Percentiles rank a stretch among this genome's conserved stretches.
Evolutionary conservation across 2,329 filamentous ascomycete species (phyloP).

Genomic region (Fusarium hostae): DNA sequence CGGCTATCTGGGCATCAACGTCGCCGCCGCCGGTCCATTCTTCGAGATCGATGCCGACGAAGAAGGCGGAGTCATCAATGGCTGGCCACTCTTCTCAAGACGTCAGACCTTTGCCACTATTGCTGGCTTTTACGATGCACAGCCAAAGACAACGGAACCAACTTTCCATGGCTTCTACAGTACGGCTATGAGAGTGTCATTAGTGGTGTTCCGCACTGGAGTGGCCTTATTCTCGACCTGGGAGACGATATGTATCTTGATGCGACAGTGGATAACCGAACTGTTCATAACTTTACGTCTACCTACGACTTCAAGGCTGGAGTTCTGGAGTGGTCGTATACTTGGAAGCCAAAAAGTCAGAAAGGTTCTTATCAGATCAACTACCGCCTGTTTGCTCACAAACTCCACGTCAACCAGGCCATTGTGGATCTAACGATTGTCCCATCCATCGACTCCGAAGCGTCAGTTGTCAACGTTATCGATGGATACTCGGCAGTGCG

Average conservation of each 20-base stretch:
- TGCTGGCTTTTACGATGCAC: not conserved
- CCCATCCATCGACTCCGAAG: not conserved
- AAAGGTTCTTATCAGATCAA: not conserved
- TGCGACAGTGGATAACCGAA: not conserved
- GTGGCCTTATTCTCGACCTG: not conserved
- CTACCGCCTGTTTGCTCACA: not conserved
- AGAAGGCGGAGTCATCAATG: not conserved
- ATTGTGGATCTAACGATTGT: not conserved
- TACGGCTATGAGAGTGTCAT: slow-evolving; percentile 8
- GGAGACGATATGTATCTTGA: slow-evolving; percentile 1
- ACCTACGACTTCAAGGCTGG: not conserved
- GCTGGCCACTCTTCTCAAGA: slow-evolving; percentile 5
- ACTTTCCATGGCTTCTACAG: slow-evolving; percentile 6
- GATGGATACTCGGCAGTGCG: slow-evolving; percentile 13
- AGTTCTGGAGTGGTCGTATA: not conserved
- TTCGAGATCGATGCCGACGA: not conserved
- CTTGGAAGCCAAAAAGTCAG: not conserved
- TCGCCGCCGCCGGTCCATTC: not conserved
- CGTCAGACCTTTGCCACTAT: not conserved
- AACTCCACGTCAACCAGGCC: not conserved
- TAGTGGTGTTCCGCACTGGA: not conserved
- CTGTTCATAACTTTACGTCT: not conserved
- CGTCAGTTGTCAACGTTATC: not conserved
- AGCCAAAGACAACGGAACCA: not conserved
- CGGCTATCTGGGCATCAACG: slow-evolving; percentile 9